A percentile compares a stretch with the other conserved stretches of the same genome.
These are phyloP conservation scores for Colletotrichum sp. DNA, from an alignment of 2,329 filamentous ascomycete species.

Conservation along the genomic window DNA sequence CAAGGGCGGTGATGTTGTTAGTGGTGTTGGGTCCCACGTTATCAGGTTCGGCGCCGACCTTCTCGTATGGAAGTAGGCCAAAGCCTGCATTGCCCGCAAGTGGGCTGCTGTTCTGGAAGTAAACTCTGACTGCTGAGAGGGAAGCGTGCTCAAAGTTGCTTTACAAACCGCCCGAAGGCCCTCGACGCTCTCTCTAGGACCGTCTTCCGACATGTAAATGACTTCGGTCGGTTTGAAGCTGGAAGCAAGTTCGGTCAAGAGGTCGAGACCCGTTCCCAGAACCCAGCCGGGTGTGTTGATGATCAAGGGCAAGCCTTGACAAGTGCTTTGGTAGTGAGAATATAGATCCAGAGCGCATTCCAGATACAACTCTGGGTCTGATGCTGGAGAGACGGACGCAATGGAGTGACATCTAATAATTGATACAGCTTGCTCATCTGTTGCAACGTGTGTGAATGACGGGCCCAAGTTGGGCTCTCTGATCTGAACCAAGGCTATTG, in stretches of 20 bases:
- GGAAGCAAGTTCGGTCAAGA: constrained; percentile 63
- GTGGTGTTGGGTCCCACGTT: constrained; percentile 58
- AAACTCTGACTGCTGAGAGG: constrained; percentile 63
- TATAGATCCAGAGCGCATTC: constrained; percentile 69
- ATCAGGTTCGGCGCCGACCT: constrained; percentile 24
- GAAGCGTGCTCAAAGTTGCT: constrained; percentile 54
- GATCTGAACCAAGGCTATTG: constrained; percentile 70
- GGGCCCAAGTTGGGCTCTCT: constrained; percentile 67
- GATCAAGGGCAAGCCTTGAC: constrained; percentile 60
- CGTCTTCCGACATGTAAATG: constrained; percentile 72
- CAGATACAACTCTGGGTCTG: constrained; percentile 71
- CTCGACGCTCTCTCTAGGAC: constrained; percentile 62
- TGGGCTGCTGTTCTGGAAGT: constrained; percentile 67
- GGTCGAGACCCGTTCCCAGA: constrained; percentile 70
- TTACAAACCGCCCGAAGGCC: constrained; percentile 51
- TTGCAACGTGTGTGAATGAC: constrained; percentile 66
- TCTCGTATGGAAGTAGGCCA: constrained; percentile 74
- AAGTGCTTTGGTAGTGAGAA: constrained; percentile 52
- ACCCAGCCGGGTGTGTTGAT: constrained; percentile 81
- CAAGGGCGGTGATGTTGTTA: constrained; percentile 65
- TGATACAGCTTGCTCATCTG: constrained; percentile 21
- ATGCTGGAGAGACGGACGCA: constrained; percentile 67
- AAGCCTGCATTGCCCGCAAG: constrained; percentile 75
- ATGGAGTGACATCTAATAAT: constrained; percentile 70
- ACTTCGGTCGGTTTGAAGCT: constrained; percentile 63